Conservation (phyloP, 495 filamentous ascomycete genomes). For the Daldinia childiae region DNA sequence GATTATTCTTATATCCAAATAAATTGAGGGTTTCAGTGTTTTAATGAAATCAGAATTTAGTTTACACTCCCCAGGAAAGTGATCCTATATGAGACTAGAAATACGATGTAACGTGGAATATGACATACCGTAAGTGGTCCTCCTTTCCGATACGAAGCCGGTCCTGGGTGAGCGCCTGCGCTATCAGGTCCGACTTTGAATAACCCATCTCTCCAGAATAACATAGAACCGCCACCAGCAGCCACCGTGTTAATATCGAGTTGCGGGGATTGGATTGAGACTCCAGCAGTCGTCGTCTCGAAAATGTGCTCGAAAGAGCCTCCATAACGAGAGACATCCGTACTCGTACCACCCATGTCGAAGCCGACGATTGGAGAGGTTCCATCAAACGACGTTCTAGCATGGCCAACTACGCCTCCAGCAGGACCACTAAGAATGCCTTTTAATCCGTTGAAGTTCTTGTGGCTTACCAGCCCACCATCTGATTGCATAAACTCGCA, state of each 20-base stretch:
- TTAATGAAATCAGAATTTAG: no score
- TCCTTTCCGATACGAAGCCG: conserved; percentile 52
- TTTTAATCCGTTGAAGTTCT: conserved; percentile 75
- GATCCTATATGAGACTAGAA: neutral
- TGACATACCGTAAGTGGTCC: conserved; percentile 49
- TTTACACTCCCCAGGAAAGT: neutral
- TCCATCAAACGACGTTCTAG: conserved; percentile 92
- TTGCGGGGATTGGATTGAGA: conserved; percentile 94
- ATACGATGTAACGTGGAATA: neutral
- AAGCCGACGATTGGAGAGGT: conserved; percentile 94
- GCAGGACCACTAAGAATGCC: conserved; percentile 83
- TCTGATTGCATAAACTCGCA: conserved; percentile 90
- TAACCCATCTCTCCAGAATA: conserved; percentile 40
- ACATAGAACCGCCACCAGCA: conserved; percentile 52
- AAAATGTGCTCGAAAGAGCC: conserved; percentile 90
- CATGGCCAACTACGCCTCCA: conserved; percentile 91
- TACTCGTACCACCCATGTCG: conserved; percentile 94
- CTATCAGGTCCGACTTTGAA: conserved; percentile 35
- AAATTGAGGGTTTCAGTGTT: neutral
- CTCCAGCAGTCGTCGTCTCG: conserved; percentile 94
- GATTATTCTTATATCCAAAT: neutral
- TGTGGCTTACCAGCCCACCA: conserved; percentile 79
- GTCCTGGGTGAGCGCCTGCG: conserved; percentile 47
- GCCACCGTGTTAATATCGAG: conserved; percentile 91
- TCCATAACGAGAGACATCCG: conserved; percentile 93